Base-by-base conservation (phyloP, 2,329 filamentous ascomycete species). In the Bertia moriformis region DNA sequence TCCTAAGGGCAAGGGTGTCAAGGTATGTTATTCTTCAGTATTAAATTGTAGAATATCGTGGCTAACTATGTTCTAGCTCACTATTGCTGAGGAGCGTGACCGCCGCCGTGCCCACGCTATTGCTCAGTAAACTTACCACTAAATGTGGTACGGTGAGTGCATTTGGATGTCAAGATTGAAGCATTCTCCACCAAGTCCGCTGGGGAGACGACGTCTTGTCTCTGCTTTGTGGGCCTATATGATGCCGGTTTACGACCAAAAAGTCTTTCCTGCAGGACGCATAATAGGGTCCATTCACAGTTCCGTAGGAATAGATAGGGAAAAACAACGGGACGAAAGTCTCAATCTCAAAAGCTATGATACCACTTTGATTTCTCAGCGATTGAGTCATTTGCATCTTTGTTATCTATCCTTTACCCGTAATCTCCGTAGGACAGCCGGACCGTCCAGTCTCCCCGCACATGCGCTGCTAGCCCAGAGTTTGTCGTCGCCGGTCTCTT, bases 1-100 rank as follows among this genome's bases (percentile, higher is more conserved):
- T 63, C 93, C 91, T 66, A 98, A 96, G 86, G 91, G 91, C 73
- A 95, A 95, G 81, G 91, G 91, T 85, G 91, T 98, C 75, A 94
- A 35, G 32, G 32, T 35, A 35, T 15, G 32, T 13, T n/a, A n/a
- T n/a, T n/a, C n/a, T n/a, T n/a, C n/a, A n/a, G n/a, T n/a, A n/a
- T n/a, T n/a, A n/a, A n/a, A n/a, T n/a, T n/a, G n/a, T n/a, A n/a
- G n/a, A n/a, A n/a, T n/a, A n/a, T n/a, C n/a, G n/a, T n/a, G n/a
- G 15, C 32, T 35, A 35, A 35, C 32, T 7, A 29, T 35, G 7
- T 14, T 18, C 32, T 35, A 95, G 86, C 86, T 96, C 66, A 80
- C 83, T 62, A 96, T 98, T 61, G 87, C 89, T 55, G 89, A 98
- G 76, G 89, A 98, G 85, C 80, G 89, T 75, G 89, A 98, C 71